Percentiles rank a stretch among this genome's conserved stretches.
Conservation (phyloP, 768 basidiomycete genomes). For the Tricholoma terreum region DNA sequence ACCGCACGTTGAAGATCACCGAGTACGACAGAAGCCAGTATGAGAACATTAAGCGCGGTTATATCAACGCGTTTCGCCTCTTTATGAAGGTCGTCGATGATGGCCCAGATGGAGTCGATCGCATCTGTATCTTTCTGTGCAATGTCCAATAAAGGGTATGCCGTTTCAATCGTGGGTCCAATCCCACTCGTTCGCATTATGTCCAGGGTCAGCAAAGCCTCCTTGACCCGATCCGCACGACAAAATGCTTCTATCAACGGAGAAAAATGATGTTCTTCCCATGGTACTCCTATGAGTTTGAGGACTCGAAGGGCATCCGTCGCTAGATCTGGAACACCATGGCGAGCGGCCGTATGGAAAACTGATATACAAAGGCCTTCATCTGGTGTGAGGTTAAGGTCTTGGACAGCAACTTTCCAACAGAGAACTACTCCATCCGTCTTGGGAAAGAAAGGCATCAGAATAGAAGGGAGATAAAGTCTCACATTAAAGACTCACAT, state of each 20-base stretch:
- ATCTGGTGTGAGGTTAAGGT: conserved; percentile 55
- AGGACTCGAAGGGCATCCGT: conserved; percentile 61
- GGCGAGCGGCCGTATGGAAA: conserved; percentile 69
- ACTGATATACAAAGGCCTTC: conserved; percentile 73
- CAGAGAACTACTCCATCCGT: conserved; percentile 59
- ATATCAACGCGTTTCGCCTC: conserved; percentile 53
- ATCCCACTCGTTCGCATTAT: conserved; percentile 58
- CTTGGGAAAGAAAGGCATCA: conserved; percentile 33
- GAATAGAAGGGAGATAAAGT: conserved; percentile 1
- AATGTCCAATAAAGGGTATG: conserved; percentile 49
- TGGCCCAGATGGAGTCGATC: conserved; percentile 62
- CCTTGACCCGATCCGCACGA: conserved; percentile 50
- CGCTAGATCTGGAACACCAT: conserved; percentile 69
- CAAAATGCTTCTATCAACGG: conserved; percentile 75
- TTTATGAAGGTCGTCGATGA: conserved; percentile 57
- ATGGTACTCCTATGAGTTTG: conserved; percentile 41
- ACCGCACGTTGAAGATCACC: conserved; percentile 75
- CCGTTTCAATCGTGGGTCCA: conserved; percentile 47
- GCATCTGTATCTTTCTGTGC: conserved; percentile 40
- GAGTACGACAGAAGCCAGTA: conserved; percentile 58
- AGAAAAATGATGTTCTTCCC: conserved; percentile 73
- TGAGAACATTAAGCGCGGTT: conserved; percentile 60
- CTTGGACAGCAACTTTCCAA: conserved; percentile 59
- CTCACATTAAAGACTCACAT: conserved; percentile 46
- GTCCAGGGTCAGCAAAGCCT: conserved; percentile 58